These are phyloP conservation scores for Fusarium redolens DNA, from an alignment of 2,329 filamentous ascomycete species.

Conservation along the genomic window DNA sequence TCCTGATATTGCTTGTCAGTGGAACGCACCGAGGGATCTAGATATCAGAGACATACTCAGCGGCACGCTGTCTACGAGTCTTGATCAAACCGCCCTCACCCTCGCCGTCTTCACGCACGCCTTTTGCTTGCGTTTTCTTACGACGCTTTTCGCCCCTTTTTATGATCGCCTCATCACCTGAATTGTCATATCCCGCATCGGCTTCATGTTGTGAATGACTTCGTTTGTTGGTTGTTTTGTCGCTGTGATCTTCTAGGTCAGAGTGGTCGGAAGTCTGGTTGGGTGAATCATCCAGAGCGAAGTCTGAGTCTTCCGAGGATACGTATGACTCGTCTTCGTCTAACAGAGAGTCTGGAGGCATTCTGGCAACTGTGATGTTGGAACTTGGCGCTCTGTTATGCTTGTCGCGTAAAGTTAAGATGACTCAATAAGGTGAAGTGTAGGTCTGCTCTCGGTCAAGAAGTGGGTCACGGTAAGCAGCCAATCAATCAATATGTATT, in stretches of 20 bases:
- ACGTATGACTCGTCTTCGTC: slow-evolving; percentile 70
- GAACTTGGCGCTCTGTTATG: not conserved
- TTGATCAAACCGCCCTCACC: slow-evolving; percentile 75
- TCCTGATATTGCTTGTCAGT: slow-evolving; percentile 52
- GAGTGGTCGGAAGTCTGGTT: slow-evolving; percentile 62
- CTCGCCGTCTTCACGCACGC: slow-evolving; percentile 58
- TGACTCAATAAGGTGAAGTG: not conserved
- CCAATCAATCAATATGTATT: slow-evolving; percentile 34
- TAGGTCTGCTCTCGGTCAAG: not conserved
- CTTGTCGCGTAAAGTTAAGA: slow-evolving; percentile 5
- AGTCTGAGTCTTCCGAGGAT: slow-evolving; percentile 80
- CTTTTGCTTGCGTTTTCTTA: slow-evolving; percentile 57
- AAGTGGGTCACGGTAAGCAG: slow-evolving; percentile 14
- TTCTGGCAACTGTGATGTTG: slow-evolving; percentile 44
- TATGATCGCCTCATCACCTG: slow-evolving; percentile 79
- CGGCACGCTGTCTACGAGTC: slow-evolving; percentile 76
- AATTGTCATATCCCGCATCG: slow-evolving; percentile 68
- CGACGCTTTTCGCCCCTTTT: slow-evolving; percentile 67
- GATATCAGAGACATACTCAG: slow-evolving; percentile 61
- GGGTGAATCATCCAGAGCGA: slow-evolving; percentile 68
- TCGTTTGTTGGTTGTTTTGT: slow-evolving; percentile 44
- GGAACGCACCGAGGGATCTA: not conserved
- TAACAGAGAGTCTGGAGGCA: slow-evolving; percentile 56
- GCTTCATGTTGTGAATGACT: slow-evolving; percentile 32
- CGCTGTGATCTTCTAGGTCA: slow-evolving; percentile 59